Base-by-base conservation (phyloP, 495 filamentous ascomycete species). In the Sabuloglossum arenarium region DNA sequence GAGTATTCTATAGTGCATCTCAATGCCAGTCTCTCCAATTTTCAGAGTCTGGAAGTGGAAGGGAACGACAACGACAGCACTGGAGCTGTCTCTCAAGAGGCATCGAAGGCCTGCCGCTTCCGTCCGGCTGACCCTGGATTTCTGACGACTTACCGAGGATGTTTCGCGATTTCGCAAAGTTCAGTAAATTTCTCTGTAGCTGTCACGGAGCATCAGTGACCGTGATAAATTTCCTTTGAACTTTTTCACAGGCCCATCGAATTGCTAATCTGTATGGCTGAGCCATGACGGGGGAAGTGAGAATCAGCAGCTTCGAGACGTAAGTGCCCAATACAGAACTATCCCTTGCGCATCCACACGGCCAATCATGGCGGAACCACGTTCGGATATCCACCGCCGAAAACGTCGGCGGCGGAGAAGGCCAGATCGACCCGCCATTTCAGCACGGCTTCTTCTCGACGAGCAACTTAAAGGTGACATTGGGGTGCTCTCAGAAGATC, bases 391-490 rank as follows among this genome's bases (percentile, higher is more conserved):
- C 27, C 51, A 59, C 52, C 70, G 62, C 53, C 66, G 69, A 46
- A 69, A 68, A 60, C 68, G 76, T 10, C 47, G 47, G 56, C 47
- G 76, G 59, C 71, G 81, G 61, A 70, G 76, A 61, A 75, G 67
- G 21, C 58, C 58, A 21, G 67, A 81, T 53, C 74, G 71, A 58
- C 68, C 72, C 23, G 73, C 82, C 14, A 70, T 80, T 11, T 73
- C 79, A 37, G 80, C 79, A 11, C 73, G 74, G 29, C 65, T 97
- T n/a, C 64, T 75, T 28, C 73, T 90, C 32, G 86, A 94, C 62
- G 81, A 84, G 63, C 82, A 88, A 67, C 71, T 94, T 61, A 86
- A 82, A 69, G 86, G 85, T n/a, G 86, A 93, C 59, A 77, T 88
- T 30, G 91, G 86, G 49, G 78, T 91, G 46, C 64, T 98, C 53